Conservation (phyloP, 192 early-diverging fungal genomes). For the Entomortierella beljakovae region DNA sequence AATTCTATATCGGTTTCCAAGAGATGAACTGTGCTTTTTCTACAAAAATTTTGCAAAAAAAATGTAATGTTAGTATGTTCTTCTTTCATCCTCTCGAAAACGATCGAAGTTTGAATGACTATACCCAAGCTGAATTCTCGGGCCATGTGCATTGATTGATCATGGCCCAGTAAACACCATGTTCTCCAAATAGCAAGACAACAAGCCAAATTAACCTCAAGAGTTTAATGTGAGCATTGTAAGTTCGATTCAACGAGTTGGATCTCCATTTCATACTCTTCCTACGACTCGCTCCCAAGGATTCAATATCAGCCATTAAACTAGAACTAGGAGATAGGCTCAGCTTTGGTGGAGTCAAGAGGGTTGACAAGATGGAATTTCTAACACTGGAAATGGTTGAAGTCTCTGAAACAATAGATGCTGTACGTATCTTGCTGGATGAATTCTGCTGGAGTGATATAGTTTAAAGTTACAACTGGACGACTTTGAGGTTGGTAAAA, state of each 20-base stretch:
- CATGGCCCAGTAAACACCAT: constrained; percentile 31
- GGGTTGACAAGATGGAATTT: background rate
- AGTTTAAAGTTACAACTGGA: too few relatives aligned
- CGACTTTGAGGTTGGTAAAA: too few relatives aligned
- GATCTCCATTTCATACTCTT: background rate
- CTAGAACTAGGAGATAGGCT: constrained; percentile 1
- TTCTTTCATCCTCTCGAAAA: too few relatives aligned
- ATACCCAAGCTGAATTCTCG: constrained; percentile 33
- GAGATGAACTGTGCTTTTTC: background rate
- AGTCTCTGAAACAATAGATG: constrained; percentile 3
- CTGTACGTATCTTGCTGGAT: background rate
- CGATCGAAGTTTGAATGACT: background rate
- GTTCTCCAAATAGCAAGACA: constrained; percentile 13
- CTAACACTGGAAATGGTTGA: background rate
- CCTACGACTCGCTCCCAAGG: background rate
- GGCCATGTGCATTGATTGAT: constrained; percentile 36
- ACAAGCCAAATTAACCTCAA: constrained; percentile 13
- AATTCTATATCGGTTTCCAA: constrained; percentile 55
- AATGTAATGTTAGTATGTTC: background rate
- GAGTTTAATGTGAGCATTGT: background rate
- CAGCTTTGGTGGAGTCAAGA: background rate
- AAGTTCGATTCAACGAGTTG: background rate
- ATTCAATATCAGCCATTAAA: background rate
- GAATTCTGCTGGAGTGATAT: too few relatives aligned
- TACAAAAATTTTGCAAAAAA: background rate